A percentile compares a stretch with the other conserved stretches of the same genome.
These are phyloP conservation scores for Xylaria castorea DNA, from an alignment of 495 filamentous ascomycete genomes.

Conservation along the genomic window DNA sequence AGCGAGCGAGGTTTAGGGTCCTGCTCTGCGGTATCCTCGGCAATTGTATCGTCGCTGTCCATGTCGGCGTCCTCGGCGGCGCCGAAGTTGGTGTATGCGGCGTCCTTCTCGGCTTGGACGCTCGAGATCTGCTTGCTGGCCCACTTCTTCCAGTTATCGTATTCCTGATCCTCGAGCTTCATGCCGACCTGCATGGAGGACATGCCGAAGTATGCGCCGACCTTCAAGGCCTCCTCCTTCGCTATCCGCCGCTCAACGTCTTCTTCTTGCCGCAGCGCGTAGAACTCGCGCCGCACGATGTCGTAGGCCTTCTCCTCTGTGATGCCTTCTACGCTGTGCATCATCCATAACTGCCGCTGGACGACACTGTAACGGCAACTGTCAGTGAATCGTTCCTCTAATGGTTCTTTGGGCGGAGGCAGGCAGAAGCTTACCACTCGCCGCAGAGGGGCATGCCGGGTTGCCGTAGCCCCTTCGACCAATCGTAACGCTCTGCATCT, in stretches of 20 bases:
- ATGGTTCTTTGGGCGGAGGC: neutral
- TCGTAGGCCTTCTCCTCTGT: conserved; percentile 79
- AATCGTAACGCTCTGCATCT: conserved; percentile 76
- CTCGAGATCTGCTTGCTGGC: conserved; percentile 59
- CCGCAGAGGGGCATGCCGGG: conserved; percentile 81
- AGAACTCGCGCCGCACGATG: conserved; percentile 87
- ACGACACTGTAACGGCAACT: conserved; percentile 71
- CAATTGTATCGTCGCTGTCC: conserved; percentile 25
- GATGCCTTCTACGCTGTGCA: conserved; percentile 65
- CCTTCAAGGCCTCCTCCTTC: conserved; percentile 83
- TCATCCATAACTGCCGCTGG: conserved; percentile 87
- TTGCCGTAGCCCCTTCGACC: conserved; percentile 77
- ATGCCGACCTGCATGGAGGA: conserved; percentile 75
- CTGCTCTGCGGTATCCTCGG: conserved; percentile 28
- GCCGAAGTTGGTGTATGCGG: conserved; percentile 55
- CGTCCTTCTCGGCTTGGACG: conserved; percentile 52
- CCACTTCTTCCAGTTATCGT: conserved; percentile 83
- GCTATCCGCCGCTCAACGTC: conserved; percentile 86
- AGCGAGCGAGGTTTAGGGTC: conserved; percentile 4
- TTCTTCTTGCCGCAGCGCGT: conserved; percentile 77
- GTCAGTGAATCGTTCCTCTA: conserved; percentile 22
- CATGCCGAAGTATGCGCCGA: conserved; percentile 87
- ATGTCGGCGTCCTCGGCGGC: conserved; percentile 36
- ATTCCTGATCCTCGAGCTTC: conserved; percentile 78
- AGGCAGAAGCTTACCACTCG: conserved; percentile 68